Evolutionary conservation across 495 filamentous ascomycete genomes (phyloP), one percentile per base, ranked within the genome.

Genomic region (Durotheca rogersii): DNA sequence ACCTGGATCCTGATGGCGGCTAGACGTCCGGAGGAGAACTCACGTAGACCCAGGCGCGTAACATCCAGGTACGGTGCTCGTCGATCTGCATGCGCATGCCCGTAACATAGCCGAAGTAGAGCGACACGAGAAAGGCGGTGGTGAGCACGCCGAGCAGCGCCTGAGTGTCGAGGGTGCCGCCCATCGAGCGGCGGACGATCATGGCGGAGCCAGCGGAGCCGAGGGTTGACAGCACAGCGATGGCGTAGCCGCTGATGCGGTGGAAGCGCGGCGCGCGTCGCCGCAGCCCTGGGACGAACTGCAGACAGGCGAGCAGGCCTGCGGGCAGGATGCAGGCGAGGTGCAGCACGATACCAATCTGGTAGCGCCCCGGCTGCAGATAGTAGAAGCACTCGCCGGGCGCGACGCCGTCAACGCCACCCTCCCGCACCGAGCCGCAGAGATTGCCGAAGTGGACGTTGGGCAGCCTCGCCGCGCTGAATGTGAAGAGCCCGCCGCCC

Each of bases 11-110:
- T 45, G n/a, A 7, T 36, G 10, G 17, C 19, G 14, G 17, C 6
- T 23, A 21, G 23, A 27, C 7, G 17, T 27, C 32, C 0, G 23
- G 21, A 2, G 7, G 20, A 36, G 6, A 18, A 52, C 67, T 43
- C 51, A 67, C 62, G 48, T 73, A 77, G 53, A 72, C 64, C 71
- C 71, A 71, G 4, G 74, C 58, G 10, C 80, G 60, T 17, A 82
- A 56, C 77, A 79, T 81, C 77, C 77, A 83, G 7, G 70, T 69
- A 2, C 79, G 66, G 48, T 83, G 80, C 53, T 81, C 68, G 16
- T 80, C 76, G 43, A 83, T 78, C 49, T 78, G 76, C 12, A 78
- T 58, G 7, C 67, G 55, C 57, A 73, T 76, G 61, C 80, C 74
- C 48, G 77, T 78, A 47, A 73, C 70, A 29, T 65, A 72, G 14